These are phyloP conservation scores for Penicillium brevicompactum DNA, from an alignment of 2,329 filamentous ascomycete species.

Conservation along the genomic window DNA sequence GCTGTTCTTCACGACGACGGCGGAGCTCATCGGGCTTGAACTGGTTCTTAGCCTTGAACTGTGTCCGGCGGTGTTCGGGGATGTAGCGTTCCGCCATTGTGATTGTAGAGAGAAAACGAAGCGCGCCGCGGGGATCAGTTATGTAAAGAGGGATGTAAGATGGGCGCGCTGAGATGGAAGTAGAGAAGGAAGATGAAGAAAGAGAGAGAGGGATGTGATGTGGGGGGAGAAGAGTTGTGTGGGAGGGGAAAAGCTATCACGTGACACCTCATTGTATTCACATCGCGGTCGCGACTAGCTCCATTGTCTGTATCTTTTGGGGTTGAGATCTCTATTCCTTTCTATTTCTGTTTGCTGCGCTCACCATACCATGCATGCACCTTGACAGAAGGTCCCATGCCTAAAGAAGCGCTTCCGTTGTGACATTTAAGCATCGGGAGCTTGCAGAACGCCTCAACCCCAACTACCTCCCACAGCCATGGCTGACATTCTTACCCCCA, in stretches of 20 bases:
- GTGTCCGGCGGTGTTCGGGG: slow-evolving; percentile 96
- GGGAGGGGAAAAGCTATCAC: slow-evolving; percentile 24
- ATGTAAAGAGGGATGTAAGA: slow-evolving; percentile 13
- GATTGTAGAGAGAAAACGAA: slow-evolving; percentile 31
- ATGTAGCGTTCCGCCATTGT: slow-evolving; percentile 99
- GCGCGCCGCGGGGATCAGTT: slow-evolving; percentile 26
- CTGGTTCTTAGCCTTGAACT: slow-evolving; percentile 99
- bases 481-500: slow-evolving; percentile 45
- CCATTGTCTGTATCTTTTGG: background rate
- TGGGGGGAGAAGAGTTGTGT: slow-evolving; percentile 22
- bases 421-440: background rate
- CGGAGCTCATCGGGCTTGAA: slow-evolving; percentile 99
- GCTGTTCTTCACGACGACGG: slow-evolving; percentile 96
- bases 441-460: background rate
- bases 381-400: background rate
- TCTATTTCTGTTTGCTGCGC: background rate
- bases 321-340: background rate
- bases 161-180: slow-evolving; percentile 22
- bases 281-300: background rate
- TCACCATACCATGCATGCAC: background rate
- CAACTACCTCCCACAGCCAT: slow-evolving; percentile 12
- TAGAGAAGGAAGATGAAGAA: slow-evolving; percentile 18
- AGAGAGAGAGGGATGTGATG: slow-evolving; percentile 24
- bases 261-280: slow-evolving; percentile 19
- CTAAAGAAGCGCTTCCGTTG: background rate